Base-by-base conservation (phyloP, 768 basidiomycete genomes). In the Suillus subalutaceus region DNA sequence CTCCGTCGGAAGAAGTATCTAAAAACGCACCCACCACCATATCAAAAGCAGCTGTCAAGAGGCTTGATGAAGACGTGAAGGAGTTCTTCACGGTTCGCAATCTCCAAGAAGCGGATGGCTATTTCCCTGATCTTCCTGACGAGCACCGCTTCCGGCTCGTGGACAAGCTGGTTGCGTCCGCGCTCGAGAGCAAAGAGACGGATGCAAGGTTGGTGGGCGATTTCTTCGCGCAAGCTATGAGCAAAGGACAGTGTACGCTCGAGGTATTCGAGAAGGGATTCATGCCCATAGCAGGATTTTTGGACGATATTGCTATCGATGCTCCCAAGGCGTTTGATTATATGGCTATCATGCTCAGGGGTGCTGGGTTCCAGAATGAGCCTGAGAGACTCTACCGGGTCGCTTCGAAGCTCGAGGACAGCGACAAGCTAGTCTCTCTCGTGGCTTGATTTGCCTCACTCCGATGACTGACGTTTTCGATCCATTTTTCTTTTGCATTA, bases 291-390 rank as follows among this genome's bases (percentile, higher is more conserved):
- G 87, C 90, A 35, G 93, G 94, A 77, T 78, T 89, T 64, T 83
- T 99, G 71, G 94, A 95, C 72, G 96, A 98, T 73, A 86, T 96
- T 65, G 89, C 90, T 38, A 90, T 96, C 70, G 96, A 99, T 75
- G 92, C 91, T 56, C 96, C 97, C 10, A 90, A 90, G 72, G 97
- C 95, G 0, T 90, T 90, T 80, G 76, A 84, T 52, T 86, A 89
- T 66, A 88, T 94, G 75, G 92, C 88, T 15, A 80, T 86, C 66
- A 87, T 97, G 80, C 78, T 97, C 65, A 88, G 85, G 74, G 89
- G 88, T 40, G 86, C 90, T 20, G 83, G 82, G 35, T 78, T 96
- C 61, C 79, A 81, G 69, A 73, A 73, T 72, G 87, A 90, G 68
- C 85, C 87, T 67, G 88, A 86, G 67, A 81, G 83, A 62, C 82